Evolutionary conservation across 116 monocot genomes (phyloP).

Genomic region (Cymodocea nodosa): DNA sequence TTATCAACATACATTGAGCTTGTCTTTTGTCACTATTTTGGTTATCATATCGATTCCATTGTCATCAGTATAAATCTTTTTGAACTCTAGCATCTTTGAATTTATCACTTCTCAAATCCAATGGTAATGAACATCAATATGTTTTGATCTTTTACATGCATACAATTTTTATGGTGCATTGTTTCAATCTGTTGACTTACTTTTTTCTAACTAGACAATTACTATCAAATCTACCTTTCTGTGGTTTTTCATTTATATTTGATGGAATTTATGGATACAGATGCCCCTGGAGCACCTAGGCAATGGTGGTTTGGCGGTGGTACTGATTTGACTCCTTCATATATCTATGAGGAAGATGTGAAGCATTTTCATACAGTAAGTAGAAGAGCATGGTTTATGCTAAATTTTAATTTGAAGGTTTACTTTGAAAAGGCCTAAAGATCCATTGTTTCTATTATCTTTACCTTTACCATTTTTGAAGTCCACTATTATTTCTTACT

Average conservation of each 20-base stretch:
- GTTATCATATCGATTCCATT: too few species aligned
- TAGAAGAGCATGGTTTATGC: background rate
- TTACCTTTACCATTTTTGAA: background rate
- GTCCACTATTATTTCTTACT: background rate
- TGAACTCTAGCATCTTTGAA: too few species aligned
- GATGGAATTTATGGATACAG: constrained; percentile 22
- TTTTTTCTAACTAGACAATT: too few species aligned
- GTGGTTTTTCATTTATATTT: background rate
- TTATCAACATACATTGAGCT: too few species aligned
- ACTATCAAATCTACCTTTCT: background rate
- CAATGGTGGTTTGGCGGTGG: constrained; percentile 99
- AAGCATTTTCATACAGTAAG: constrained; percentile 89
- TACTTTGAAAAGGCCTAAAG: too few species aligned
- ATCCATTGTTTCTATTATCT: background rate
- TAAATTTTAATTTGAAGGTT: background rate
- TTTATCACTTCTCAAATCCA: too few species aligned
- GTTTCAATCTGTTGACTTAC: too few species aligned
- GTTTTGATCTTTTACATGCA: too few species aligned
- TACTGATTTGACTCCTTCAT: constrained; percentile 95
- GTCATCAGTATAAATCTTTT: too few species aligned
- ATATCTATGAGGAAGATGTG: constrained; percentile 96
- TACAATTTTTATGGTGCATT: too few species aligned
- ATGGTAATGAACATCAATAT: too few species aligned
- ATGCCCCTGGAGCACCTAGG: constrained; percentile 92
- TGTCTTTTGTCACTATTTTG: too few species aligned